Percentiles rank a stretch among this genome's conserved stretches.
phyloP scores from a whole-genome alignment of 148 eudicot species.

The Oxyria digyna region DNA sequence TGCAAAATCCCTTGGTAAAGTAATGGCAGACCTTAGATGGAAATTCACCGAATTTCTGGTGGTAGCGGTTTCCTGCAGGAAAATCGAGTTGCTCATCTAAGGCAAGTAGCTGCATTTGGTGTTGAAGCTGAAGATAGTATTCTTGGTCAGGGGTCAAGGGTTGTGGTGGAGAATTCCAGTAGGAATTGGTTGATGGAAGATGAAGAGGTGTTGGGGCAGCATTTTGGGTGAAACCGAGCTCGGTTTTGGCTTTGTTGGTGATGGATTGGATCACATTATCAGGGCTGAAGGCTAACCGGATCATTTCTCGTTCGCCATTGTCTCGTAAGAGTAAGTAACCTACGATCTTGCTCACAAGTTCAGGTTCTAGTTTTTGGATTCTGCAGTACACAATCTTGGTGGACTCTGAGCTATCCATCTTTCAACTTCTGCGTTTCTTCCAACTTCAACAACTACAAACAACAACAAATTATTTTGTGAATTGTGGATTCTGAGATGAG shows the following conservation, averaged over 20 bases:
- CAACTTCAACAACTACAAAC: too few species aligned
- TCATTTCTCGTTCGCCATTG: constrained; percentile 38
- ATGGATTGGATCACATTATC: constrained; percentile 34
- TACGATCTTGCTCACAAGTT: constrained; percentile 41
- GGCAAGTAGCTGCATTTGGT: background rate
- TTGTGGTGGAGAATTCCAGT: background rate
- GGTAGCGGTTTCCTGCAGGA: background rate
- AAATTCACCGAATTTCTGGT: constrained; percentile 6
- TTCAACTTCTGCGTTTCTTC: background rate
- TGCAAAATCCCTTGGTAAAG: constrained; percentile 65
- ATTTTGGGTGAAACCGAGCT: constrained; percentile 14
- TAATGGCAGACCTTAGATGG: constrained; percentile 68
- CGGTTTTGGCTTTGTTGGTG: constrained; percentile 9
- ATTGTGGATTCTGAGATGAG: background rate
- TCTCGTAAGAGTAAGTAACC: constrained; percentile 47
- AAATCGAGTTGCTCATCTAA: background rate
- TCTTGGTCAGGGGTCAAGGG: background rate
- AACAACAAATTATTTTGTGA: background rate
- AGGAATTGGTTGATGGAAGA: constrained; percentile 18
- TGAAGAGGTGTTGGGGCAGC: constrained; percentile 15
- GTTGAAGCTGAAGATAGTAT: background rate
- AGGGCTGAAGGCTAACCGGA: constrained; percentile 55
- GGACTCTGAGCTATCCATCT: constrained; percentile 61
- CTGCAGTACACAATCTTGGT: constrained; percentile 26
- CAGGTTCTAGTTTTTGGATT: constrained; percentile 55